These are phyloP conservation scores for Tetrapyrgos nigripes DNA, from an alignment of 1,284 basidiomycete genomes.

Conservation along the genomic window DNA sequence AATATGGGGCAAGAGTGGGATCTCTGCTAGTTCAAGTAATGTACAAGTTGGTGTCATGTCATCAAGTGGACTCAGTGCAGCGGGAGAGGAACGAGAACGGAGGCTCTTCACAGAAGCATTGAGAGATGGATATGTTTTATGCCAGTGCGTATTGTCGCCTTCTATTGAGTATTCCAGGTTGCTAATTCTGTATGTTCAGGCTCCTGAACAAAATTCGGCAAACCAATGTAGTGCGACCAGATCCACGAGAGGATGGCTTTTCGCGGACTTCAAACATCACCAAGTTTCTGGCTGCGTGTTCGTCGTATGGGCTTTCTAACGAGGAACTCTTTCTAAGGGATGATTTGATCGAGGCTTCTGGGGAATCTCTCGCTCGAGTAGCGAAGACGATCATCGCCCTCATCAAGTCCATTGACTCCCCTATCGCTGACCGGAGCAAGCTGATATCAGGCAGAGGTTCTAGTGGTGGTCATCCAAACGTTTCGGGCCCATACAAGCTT, in stretches of 20 bases:
- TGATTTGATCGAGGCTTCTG: conserved; percentile 67
- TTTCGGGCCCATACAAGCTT: conserved; percentile 37
- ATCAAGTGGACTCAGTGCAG: conserved; percentile 49
- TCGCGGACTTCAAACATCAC: conserved; percentile 71
- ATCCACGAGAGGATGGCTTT: conserved; percentile 71
- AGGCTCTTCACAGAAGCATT: conserved; percentile 76
- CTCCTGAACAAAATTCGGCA: conserved; percentile 77
- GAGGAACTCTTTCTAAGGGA: conserved; percentile 73
- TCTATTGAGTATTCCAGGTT: conserved; percentile 16
- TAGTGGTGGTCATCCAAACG: not conserved
- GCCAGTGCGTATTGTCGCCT: conserved; percentile 68
- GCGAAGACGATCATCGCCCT: conserved; percentile 72
- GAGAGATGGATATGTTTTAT: conserved; percentile 85
- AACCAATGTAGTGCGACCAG: conserved; percentile 65
- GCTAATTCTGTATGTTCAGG: conserved; percentile 44
- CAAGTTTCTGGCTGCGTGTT: conserved; percentile 75
- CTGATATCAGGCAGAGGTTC: conserved; percentile 46
- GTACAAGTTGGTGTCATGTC: conserved; percentile 40
- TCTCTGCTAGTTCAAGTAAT: conserved; percentile 51
- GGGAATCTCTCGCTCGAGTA: conserved; percentile 68
- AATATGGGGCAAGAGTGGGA: conserved; percentile 65
- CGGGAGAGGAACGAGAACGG: conserved; percentile 77
- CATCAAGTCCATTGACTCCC: conserved; percentile 63
- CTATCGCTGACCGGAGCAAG: conserved; percentile 48
- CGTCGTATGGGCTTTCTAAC: conserved; percentile 63